Evolutionary conservation across 192 early-diverging fungal species (phyloP).

Genomic region (Ambispora gerdemannii): DNA sequence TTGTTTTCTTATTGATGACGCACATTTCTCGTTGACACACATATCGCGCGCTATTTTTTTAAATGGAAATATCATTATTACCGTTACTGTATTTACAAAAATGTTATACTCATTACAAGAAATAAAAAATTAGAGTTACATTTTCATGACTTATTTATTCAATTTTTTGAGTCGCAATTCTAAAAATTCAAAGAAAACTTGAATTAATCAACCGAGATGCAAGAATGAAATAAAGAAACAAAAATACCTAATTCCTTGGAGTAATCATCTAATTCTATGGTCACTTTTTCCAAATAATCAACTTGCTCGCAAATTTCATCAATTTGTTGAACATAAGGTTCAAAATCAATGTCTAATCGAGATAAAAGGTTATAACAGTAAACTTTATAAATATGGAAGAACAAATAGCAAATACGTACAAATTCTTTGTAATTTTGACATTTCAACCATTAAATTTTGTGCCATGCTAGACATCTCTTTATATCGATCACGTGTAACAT

Average conservation of each 20-base stretch:
- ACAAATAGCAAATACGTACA: slow-evolving; percentile 30
- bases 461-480: slow-evolving; percentile 41
- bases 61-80: too few species aligned
- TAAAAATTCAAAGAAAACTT: too few species aligned
- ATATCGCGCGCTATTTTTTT: too few species aligned
- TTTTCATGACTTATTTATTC: too few species aligned
- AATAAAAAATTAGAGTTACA: too few species aligned
- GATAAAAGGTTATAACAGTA: neutral
- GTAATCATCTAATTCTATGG: slow-evolving; percentile 44
- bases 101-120: too few species aligned
- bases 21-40: too few species aligned
- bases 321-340: slow-evolving; percentile 42
- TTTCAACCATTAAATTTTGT: slow-evolving; percentile 43
- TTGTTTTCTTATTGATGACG: too few species aligned
- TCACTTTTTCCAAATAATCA: slow-evolving; percentile 40
- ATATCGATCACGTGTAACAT: slow-evolving; percentile 38
- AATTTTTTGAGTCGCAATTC: too few species aligned
- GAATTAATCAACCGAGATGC: too few species aligned
- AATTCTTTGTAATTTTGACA: slow-evolving; percentile 39
- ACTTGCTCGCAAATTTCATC: slow-evolving; percentile 46
- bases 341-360: slow-evolving; percentile 44
- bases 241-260: slow-evolving; percentile 46
- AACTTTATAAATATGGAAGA: neutral
- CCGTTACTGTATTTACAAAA: too few species aligned
- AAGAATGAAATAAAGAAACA: too few species aligned